Evolutionary conservation across 495 filamentous ascomycete species (phyloP).

Genomic region (Aspergillus cavernicola): DNA sequence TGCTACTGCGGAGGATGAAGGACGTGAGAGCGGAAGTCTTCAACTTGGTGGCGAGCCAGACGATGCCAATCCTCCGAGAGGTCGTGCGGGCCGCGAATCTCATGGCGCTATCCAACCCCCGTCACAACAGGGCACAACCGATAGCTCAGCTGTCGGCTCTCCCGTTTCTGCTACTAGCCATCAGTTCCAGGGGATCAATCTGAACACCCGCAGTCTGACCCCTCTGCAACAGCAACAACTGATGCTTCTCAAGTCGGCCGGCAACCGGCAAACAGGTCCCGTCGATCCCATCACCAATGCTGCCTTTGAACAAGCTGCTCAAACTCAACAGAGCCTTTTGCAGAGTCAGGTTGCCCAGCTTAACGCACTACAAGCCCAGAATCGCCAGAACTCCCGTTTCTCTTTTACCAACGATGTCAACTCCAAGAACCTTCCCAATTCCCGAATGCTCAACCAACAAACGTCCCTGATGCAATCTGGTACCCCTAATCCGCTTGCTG

Average conservation of each 20-base stretch:
- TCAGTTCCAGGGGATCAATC: constrained; percentile 51
- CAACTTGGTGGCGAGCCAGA: constrained; percentile 91
- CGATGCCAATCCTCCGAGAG: constrained; percentile 51
- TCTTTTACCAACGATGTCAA: constrained; percentile 77
- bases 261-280: constrained; percentile 50
- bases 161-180: constrained; percentile 48
- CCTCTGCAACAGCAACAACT: constrained; percentile 77
- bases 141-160: constrained; percentile 42
- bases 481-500: constrained; percentile 56
- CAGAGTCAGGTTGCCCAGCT: constrained; percentile 55
- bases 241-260: constrained; percentile 60
- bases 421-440: constrained; percentile 81
- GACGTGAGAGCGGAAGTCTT: constrained; percentile 76
- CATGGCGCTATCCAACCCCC: constrained; percentile 68
- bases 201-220: constrained; percentile 69
- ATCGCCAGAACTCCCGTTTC: constrained; percentile 82
- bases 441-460: constrained; percentile 85
- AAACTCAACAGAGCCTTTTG: constrained; percentile 49
- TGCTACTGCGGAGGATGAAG: constrained; percentile 50
- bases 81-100: constrained; percentile 45
- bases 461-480: constrained; percentile 80
- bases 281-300: constrained; percentile 47
- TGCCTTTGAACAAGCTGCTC: constrained; percentile 38
- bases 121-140: constrained; percentile 58
- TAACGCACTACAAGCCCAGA: constrained; percentile 65